phyloP scores from a whole-genome alignment of 2,329 filamentous ascomycete species.

The Amylocarpus encephaloides region DNA sequence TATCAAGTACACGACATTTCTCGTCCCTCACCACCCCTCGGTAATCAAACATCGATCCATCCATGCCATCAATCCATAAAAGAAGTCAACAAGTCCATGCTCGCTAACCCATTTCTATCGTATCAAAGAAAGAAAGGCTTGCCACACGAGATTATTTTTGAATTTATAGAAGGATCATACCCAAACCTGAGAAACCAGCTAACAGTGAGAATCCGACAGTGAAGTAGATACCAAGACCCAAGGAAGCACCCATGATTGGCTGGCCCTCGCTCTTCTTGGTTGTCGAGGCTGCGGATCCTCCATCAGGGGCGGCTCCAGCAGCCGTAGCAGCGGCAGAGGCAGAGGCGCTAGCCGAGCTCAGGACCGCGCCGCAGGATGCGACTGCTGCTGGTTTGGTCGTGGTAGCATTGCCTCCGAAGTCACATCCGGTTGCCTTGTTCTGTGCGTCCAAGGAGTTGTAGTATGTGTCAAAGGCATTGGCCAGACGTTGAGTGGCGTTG shows the following conservation, averaged over 20 bases:
- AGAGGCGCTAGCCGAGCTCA: constrained; percentile 15
- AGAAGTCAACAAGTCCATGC: too few relatives aligned
- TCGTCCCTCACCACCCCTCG: too few relatives aligned
- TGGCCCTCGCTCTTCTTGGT: constrained; percentile 24
- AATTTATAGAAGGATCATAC: constrained; percentile 16
- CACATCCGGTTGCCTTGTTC: constrained; percentile 48
- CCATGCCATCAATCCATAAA: too few relatives aligned
- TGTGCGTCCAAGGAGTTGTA: constrained; percentile 28
- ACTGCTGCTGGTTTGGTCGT: constrained; percentile 28
- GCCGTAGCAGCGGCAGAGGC: constrained; percentile 4
- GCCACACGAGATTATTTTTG: neutral
- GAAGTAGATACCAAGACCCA: constrained; percentile 16
- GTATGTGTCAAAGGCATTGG: constrained; percentile 66
- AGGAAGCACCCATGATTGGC: constrained; percentile 13
- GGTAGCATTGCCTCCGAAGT: constrained; percentile 62
- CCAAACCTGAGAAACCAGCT: constrained; percentile 19
- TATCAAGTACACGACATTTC: too few relatives aligned
- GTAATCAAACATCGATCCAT: too few relatives aligned
- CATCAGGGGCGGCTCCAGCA: constrained; percentile 1
- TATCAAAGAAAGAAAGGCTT: too few relatives aligned
- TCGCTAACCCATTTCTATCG: too few relatives aligned
- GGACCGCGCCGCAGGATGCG: constrained; percentile 19
- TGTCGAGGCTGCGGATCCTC: constrained; percentile 7
- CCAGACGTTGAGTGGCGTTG: constrained; percentile 61
- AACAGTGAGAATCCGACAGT: constrained; percentile 16